These are phyloP conservation scores for Kodamaea leandrae DNA, from an alignment of 805 yeast genomes.

Conservation along the genomic window DNA sequence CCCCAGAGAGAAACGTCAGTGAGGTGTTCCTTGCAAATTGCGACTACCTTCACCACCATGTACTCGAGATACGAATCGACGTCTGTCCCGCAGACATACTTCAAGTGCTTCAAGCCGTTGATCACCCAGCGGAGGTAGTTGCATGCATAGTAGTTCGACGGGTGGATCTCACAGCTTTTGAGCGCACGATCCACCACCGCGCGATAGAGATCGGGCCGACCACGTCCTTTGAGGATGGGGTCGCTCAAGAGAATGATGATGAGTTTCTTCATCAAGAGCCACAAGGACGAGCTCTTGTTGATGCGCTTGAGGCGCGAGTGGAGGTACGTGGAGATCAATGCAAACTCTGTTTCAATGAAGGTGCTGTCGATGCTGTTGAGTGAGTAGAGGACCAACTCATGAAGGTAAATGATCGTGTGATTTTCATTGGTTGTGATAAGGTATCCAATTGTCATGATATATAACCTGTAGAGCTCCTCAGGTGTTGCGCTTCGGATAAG, in stretches of 20 bases:
- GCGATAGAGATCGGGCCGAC: background rate
- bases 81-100: constrained; percentile 1
- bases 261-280: constrained; percentile 33
- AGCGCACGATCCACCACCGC: constrained; percentile 18
- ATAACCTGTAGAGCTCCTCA: constrained; percentile 16
- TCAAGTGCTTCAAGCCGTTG: constrained; percentile 9
- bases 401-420: constrained; percentile 29
- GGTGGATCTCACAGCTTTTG: constrained; percentile 33
- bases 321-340: constrained; percentile 28
- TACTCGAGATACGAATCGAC: background rate
- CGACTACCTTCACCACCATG: background rate
- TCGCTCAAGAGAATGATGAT: constrained; percentile 12
- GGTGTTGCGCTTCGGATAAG: background rate
- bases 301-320: constrained; percentile 29
- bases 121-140: constrained; percentile 32
- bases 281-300: constrained; percentile 40
- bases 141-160: constrained; percentile 40
- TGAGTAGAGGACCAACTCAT: constrained; percentile 19
- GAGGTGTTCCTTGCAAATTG: constrained; percentile 13
- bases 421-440: constrained; percentile 40
- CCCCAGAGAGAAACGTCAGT: constrained; percentile 21
- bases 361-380: background rate
- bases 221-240: constrained; percentile 7
- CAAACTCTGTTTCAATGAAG: background rate
- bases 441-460: constrained; percentile 33